Evolutionary conservation across 441 rosid genomes (phyloP).

Genomic region (Croton setiger): DNA sequence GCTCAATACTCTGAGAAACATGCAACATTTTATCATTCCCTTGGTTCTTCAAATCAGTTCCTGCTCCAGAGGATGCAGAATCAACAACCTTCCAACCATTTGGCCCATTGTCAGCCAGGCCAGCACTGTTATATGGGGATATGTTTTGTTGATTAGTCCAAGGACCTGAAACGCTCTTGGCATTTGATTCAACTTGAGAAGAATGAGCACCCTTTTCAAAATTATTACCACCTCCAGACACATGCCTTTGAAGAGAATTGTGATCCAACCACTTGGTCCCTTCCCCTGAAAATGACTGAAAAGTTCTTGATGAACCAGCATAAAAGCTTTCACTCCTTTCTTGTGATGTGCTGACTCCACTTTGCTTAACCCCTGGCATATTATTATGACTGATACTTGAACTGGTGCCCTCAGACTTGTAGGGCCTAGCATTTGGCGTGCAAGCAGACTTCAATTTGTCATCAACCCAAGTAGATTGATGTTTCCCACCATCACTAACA

Average conservation of each 20-base stretch:
- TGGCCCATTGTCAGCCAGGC: slow-evolving; percentile 24
- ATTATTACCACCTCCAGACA: slow-evolving; percentile 37
- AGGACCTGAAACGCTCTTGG: slow-evolving; percentile 32
- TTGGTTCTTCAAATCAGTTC: slow-evolving; percentile 34
- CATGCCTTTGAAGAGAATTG: slow-evolving; percentile 41
- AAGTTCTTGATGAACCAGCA: slow-evolving; percentile 37
- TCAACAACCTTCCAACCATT: slow-evolving; percentile 47
- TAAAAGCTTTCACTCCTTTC: slow-evolving; percentile 40
- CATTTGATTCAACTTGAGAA: slow-evolving; percentile 35
- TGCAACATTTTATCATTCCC: slow-evolving; percentile 37
- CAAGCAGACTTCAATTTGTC: slow-evolving; percentile 31
- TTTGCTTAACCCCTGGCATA: slow-evolving; percentile 30
- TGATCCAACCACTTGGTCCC: slow-evolving; percentile 42
- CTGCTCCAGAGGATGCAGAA: slow-evolving; percentile 26
- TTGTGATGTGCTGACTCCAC: slow-evolving; percentile 30
- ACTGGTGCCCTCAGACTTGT: slow-evolving; percentile 26
- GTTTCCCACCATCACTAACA: slow-evolving; percentile 33
- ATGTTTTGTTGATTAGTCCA: slow-evolving; percentile 34
- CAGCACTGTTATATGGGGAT: slow-evolving; percentile 21
- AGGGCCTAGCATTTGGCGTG: slow-evolving; percentile 25
- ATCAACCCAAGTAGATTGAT: slow-evolving; percentile 39
- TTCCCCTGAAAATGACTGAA: slow-evolving; percentile 36
- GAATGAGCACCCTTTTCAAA: slow-evolving; percentile 39
- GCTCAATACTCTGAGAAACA: slow-evolving; percentile 26
- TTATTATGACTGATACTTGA: slow-evolving; percentile 23